Conservation (phyloP, 2,329 filamentous ascomycete genomes). For the Elsinoe batatas region DNA sequence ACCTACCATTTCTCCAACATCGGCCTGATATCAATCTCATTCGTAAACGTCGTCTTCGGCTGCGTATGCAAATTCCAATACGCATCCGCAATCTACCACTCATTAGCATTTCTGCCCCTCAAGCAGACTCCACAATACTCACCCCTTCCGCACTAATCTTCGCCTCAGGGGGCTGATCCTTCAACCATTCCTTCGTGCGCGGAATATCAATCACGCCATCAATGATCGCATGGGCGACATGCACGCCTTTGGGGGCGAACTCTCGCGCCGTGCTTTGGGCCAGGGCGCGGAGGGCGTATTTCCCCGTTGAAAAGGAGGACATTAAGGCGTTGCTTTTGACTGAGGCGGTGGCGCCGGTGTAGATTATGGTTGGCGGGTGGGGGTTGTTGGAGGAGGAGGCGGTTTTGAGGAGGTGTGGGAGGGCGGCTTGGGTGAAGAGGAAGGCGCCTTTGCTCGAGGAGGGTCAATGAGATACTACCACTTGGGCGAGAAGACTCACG, state of each 20-base stretch:
- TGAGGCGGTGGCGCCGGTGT: constrained; percentile 79
- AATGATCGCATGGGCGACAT: constrained; percentile 72
- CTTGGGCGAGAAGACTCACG: too few relatives aligned
- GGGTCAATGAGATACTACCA: too few relatives aligned
- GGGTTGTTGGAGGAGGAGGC: constrained; percentile 37
- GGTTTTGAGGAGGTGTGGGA: constrained; percentile 61
- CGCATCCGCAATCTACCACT: constrained; percentile 65
- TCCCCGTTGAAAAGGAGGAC: constrained; percentile 63
- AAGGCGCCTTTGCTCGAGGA: constrained; percentile 54
- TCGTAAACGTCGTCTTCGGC: constrained; percentile 66
- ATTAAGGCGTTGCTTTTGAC: constrained; percentile 62
- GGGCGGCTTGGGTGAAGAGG: constrained; percentile 59
- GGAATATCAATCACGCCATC: constrained; percentile 81
- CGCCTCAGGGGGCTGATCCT: constrained; percentile 47
- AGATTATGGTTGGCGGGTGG: constrained; percentile 68
- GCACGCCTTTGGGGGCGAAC: constrained; percentile 74
- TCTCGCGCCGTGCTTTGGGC: constrained; percentile 69
- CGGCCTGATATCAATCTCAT: constrained; percentile 71
- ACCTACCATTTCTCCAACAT: constrained; percentile 72
- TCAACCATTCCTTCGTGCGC: constrained; percentile 51
- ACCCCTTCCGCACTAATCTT: constrained; percentile 70
- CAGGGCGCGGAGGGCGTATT: constrained; percentile 68
- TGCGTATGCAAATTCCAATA: constrained; percentile 83
- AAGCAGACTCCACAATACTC: constrained; percentile 30
- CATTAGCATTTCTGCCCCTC: constrained; percentile 13